phyloP scores from a whole-genome alignment of 176 grass and related monocot species.

The Oryza nivara region DNA sequence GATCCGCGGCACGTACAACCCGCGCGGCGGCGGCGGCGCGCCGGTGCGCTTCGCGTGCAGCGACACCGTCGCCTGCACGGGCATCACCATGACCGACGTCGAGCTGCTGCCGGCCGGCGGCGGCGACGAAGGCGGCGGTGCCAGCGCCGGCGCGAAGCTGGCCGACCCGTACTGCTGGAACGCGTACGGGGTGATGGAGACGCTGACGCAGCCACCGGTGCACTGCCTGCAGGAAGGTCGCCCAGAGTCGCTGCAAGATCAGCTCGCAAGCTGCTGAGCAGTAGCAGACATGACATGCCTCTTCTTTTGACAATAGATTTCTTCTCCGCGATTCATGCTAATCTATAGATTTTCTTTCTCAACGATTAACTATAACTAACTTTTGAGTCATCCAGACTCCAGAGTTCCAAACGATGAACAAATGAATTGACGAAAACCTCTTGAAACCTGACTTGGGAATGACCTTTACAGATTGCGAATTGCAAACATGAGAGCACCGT shows the following conservation, averaged over 20 bases:
- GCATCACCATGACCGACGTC: slow-evolving; percentile 76
- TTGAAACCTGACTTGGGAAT: too few species aligned
- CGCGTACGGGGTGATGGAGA: slow-evolving; percentile 63
- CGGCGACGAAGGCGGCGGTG: slow-evolving; percentile 13
- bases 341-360: not conserved
- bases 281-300: not conserved
- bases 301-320: not conserved
- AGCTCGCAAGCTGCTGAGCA: slow-evolving; percentile 47
- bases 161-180: slow-evolving; percentile 76
- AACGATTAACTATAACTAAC: not conserved
- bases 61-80: slow-evolving; percentile 63
- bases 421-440: not conserved
- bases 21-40: slow-evolving; percentile 17
- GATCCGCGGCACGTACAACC: slow-evolving; percentile 73
- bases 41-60: slow-evolving; percentile 80
- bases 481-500: too few species aligned
- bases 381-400: not conserved
- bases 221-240: slow-evolving; percentile 75
- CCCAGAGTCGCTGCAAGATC: slow-evolving; percentile 72
- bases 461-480: not conserved
- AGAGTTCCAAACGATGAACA: not conserved
- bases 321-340: not conserved
- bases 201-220: slow-evolving; percentile 64
- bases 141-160: slow-evolving; percentile 26
- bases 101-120: slow-evolving; percentile 60